Evolutionary conservation across 2,329 filamentous ascomycete genomes (phyloP).

Genomic region (Clarireedia homoeocarpa): DNA sequence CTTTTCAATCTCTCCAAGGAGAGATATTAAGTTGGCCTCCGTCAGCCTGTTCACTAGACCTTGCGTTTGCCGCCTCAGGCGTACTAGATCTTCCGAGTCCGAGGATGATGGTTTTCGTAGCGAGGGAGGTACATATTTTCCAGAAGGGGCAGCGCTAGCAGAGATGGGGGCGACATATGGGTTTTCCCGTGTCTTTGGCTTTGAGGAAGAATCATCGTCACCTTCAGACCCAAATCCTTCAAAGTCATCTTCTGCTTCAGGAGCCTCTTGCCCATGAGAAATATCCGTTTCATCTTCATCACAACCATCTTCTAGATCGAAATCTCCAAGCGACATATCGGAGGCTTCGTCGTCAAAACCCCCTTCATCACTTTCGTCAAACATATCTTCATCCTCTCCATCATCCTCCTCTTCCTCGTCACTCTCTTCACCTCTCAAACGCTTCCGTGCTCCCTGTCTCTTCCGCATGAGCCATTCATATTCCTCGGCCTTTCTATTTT

Average conservation of each 20-base stretch:
- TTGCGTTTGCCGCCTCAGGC: constrained; percentile 73
- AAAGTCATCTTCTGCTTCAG: constrained; percentile 34
- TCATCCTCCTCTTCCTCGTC: constrained; percentile 6
- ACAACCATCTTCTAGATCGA: constrained; percentile 25
- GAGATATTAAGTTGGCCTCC: constrained; percentile 80
- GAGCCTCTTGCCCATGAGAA: constrained; percentile 29
- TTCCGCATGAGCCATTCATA: constrained; percentile 55
- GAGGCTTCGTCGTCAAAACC: constrained; percentile 28
- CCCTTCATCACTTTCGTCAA: constrained; percentile 14
- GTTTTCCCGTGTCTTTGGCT: constrained; percentile 61
- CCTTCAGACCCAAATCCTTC: constrained; percentile 33
- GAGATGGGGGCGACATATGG: constrained; percentile 72
- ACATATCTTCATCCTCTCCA: background rate
- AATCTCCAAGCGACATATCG: constrained; percentile 24
- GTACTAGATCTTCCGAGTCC: constrained; percentile 58
- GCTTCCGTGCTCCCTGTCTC: constrained; percentile 37
- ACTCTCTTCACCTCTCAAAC: constrained; percentile 2
- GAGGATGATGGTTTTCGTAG: constrained; percentile 56
- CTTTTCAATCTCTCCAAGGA: constrained; percentile 72
- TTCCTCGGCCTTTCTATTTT: constrained; percentile 50
- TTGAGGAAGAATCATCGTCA: constrained; percentile 30
- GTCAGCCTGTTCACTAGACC: constrained; percentile 89
- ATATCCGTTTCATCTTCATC: constrained; percentile 20
- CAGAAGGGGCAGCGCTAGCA: constrained; percentile 38
- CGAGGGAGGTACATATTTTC: constrained; percentile 87